Conservation (phyloP, 2,329 filamentous ascomycete genomes). For the Clarireedia paspali region DNA sequence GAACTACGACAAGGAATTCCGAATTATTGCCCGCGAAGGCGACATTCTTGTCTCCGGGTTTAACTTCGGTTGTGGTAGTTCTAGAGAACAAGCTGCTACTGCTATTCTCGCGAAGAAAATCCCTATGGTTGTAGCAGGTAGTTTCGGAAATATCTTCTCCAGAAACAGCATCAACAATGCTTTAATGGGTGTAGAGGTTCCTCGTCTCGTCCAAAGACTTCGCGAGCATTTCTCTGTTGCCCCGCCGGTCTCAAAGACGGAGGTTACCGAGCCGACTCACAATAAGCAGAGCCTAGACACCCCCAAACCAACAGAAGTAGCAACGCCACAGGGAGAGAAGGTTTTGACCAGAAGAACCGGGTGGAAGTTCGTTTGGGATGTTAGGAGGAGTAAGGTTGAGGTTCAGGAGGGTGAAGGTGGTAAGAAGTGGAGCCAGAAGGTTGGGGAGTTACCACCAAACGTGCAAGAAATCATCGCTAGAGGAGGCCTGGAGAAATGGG, state of each 20-base stretch:
- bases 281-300: constrained; percentile 45
- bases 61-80: constrained; percentile 82
- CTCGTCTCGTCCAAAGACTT: constrained; percentile 56
- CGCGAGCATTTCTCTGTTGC: constrained; percentile 46
- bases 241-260: constrained; percentile 31
- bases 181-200: constrained; percentile 64
- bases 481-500: constrained; percentile 77
- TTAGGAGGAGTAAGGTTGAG: constrained; percentile 60
- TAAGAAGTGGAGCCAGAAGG: constrained; percentile 67
- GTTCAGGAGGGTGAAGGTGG: constrained; percentile 60
- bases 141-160: constrained; percentile 77
- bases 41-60: constrained; percentile 82
- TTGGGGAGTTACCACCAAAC: constrained; percentile 75
- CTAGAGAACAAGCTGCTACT: constrained; percentile 81
- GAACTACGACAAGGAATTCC: constrained; percentile 79
- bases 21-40: constrained; percentile 50
- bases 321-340: constrained; percentile 38
- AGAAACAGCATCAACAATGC: constrained; percentile 77
- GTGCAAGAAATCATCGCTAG: constrained; percentile 78
- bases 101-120: constrained; percentile 76
- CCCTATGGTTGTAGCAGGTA: constrained; percentile 70
- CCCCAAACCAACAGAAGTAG: constrained; percentile 35
- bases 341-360: constrained; percentile 64
- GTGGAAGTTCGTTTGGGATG: constrained; percentile 79
- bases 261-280: constrained; percentile 42